Conservation (phyloP, 2,329 filamentous ascomycete species). For the Chaetomiaceae sp. region DNA sequence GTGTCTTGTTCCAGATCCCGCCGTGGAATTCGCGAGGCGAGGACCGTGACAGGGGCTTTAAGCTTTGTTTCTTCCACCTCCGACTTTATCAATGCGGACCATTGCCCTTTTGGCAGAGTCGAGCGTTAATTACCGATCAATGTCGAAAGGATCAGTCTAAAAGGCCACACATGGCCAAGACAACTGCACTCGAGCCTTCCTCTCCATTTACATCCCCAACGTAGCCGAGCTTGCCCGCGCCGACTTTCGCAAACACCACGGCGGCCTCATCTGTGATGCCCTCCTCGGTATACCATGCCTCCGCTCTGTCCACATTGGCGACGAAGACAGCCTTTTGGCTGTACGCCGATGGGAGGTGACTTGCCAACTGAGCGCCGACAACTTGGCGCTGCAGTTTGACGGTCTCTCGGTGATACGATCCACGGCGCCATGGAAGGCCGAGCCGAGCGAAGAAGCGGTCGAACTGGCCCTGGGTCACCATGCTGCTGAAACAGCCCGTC, state of each 20-base stretch:
- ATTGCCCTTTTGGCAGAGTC: too few species aligned
- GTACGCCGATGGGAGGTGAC: conserved; percentile 22
- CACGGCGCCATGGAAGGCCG: conserved; percentile 28
- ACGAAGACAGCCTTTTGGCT: conserved; percentile 28
- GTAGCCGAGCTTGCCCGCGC: conserved; percentile 29
- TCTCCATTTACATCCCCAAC: conserved; percentile 31
- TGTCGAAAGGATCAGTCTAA: not conserved
- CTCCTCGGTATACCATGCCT: conserved; percentile 25
- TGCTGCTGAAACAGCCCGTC: conserved; percentile 21
- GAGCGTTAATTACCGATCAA: too few species aligned
- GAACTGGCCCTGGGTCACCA: conserved; percentile 21
- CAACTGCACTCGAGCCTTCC: conserved; percentile 18
- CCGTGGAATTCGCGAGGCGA: too few species aligned
- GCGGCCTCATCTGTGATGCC: conserved; percentile 17
- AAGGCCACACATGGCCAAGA: conserved; percentile 31
- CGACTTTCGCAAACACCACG: conserved; percentile 27
- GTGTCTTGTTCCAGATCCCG: too few species aligned
- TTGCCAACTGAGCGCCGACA: conserved; percentile 15
- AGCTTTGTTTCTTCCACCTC: too few species aligned
- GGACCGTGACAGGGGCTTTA: too few species aligned
- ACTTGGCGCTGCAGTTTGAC: conserved; percentile 20
- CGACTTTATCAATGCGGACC: too few species aligned
- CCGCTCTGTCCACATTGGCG: conserved; percentile 18
- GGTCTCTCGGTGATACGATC: conserved; percentile 17
- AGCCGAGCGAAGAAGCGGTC: conserved; percentile 26